Conservation (phyloP, 2,329 filamentous ascomycete species). For the Akanthomyces lecanii region DNA sequence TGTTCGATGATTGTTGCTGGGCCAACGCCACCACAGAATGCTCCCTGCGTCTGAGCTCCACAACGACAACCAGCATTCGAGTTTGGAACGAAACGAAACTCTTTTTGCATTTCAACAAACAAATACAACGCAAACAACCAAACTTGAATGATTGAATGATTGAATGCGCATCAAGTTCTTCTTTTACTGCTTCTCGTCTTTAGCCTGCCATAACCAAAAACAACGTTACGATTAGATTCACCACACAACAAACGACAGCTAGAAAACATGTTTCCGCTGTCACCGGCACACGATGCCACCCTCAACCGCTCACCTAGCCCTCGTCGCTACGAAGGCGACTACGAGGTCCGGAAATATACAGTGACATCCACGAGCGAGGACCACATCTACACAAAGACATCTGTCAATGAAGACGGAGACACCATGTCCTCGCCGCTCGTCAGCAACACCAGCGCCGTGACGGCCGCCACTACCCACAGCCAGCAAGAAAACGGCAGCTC, state of each 20-base stretch:
- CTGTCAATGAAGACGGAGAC: constrained; percentile 1
- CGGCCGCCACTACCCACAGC: constrained; percentile 19
- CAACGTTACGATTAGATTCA: neutral
- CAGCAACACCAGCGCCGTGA: constrained; percentile 41
- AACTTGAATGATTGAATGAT: no score
- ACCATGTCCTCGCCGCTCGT: constrained; percentile 38
- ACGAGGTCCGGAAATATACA: constrained; percentile 32
- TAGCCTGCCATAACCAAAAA: no score
- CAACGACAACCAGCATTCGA: no score
- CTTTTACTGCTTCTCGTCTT: no score
- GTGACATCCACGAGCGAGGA: constrained; percentile 13
- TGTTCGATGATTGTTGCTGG: no score
- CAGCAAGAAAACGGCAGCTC: neutral
- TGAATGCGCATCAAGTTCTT: no score
- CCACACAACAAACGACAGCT: neutral
- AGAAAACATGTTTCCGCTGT: constrained; percentile 37
- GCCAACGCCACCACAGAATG: no score
- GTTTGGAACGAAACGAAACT: no score
- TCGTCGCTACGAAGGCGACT: constrained; percentile 28
- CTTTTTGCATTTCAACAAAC: no score
- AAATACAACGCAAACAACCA: no score
- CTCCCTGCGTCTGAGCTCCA: no score
- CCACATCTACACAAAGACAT: constrained; percentile 16
- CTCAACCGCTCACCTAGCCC: constrained; percentile 34
- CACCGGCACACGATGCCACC: constrained; percentile 34